Conservation (phyloP, 2,329 filamentous ascomycete species). For the Lachnellula cervina region DNA sequence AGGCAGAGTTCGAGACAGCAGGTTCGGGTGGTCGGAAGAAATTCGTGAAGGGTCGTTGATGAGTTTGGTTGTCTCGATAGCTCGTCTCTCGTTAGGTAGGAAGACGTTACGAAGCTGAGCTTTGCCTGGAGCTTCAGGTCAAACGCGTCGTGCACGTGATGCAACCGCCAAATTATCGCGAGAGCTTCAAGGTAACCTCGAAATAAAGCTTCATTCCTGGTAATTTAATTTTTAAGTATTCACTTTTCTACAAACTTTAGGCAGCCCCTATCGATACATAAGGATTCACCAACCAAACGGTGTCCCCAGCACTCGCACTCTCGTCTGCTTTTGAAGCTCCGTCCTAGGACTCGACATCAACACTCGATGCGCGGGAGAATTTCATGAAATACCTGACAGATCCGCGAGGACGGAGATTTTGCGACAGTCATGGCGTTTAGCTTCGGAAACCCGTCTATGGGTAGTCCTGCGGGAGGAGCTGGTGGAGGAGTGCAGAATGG, state of each 20-base stretch:
- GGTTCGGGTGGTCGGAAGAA: neutral
- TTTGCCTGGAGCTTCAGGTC: conserved; percentile 5
- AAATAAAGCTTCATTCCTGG: conserved; percentile 1
- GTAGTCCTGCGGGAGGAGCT: conserved; percentile 35
- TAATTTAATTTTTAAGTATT: neutral
- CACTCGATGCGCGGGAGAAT: conserved; percentile 25
- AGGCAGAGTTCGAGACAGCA: too few relatives aligned
- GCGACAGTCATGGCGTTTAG: conserved; percentile 58
- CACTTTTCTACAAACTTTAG: neutral
- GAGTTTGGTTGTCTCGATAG: neutral
- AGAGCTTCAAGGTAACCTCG: neutral
- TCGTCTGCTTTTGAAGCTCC: neutral
- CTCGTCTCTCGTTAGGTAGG: neutral
- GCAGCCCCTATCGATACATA: neutral
- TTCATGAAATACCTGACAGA: conserved; percentile 31
- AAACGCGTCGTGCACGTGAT: conserved; percentile 1
- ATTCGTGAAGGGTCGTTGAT: neutral
- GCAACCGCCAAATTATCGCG: neutral
- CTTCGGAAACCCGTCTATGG: conserved; percentile 47
- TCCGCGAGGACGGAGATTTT: conserved; percentile 34
- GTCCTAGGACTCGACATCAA: conserved; percentile 11
- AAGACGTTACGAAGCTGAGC: conserved; percentile 3
- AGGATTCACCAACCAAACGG: neutral
- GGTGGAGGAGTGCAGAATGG: conserved; percentile 45
- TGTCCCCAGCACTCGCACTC: too few relatives aligned